Evolutionary conservation across 2,329 filamentous ascomycete genomes (phyloP).

Genomic region (Colletotrichum somersetense): DNA sequence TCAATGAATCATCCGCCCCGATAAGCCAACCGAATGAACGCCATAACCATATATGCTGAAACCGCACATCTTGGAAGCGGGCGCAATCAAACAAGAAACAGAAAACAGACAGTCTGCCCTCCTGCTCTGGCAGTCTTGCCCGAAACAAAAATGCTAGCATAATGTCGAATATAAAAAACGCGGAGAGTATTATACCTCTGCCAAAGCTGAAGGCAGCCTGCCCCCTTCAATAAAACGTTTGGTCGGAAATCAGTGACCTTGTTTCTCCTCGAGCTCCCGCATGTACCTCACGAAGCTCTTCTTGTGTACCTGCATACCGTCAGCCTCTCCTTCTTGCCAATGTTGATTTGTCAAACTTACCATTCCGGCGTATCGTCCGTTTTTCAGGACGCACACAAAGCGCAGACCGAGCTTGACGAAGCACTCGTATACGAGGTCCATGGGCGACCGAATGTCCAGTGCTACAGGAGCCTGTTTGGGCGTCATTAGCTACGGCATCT

Average conservation of each 20-base stretch:
- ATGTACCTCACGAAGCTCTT: slow-evolving; percentile 97
- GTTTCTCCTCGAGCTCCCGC: slow-evolving; percentile 79
- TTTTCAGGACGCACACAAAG: slow-evolving; percentile 89
- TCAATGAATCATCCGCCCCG: not conserved
- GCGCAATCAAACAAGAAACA: not conserved
- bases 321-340: not conserved
- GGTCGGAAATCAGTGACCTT: slow-evolving; percentile 36
- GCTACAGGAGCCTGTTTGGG: slow-evolving; percentile 78
- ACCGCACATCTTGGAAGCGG: not conserved
- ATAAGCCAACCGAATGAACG: not conserved
- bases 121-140: not conserved
- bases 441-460: slow-evolving; percentile 88
- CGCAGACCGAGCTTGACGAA: slow-evolving; percentile 94
- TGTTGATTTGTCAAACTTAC: slow-evolving; percentile 62
- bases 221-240: not conserved
- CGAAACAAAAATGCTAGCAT: slow-evolving; percentile 8
- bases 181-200: not conserved
- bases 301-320: slow-evolving; percentile 78
- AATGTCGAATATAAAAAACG: not conserved
- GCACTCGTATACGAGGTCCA: slow-evolving; percentile 96
- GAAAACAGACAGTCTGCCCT: not conserved
- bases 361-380: slow-evolving; percentile 90
- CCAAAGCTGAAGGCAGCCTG: not conserved
- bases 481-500: not conserved
- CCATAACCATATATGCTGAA: slow-evolving; percentile 12